These are phyloP conservation scores for Turritis glabra DNA, from an alignment of 345 rosid genomes.

Conservation along the genomic window DNA sequence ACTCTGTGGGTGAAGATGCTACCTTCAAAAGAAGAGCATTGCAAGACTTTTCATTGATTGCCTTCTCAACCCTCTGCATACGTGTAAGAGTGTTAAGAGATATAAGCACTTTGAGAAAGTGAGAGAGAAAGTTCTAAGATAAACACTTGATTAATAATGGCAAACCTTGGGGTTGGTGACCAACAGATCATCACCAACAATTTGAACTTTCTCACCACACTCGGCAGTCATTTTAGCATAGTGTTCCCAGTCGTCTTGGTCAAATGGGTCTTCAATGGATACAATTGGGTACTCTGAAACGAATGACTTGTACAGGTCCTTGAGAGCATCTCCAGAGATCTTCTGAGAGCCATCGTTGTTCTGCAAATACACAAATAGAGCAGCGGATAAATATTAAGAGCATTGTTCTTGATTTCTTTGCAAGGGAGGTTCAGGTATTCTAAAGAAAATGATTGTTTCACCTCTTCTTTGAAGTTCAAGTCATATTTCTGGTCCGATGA, in stretches of 20 bases:
- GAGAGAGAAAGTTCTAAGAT: neutral
- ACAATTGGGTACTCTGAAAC: constrained; percentile 84
- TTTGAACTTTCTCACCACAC: constrained; percentile 74
- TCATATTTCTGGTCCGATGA: constrained; percentile 73
- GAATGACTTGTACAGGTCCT: constrained; percentile 87
- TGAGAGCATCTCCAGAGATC: constrained; percentile 82
- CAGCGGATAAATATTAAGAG: neutral
- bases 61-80: constrained; percentile 83
- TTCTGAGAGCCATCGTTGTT: constrained; percentile 82
- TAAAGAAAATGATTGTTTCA: constrained; percentile 5
- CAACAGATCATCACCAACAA: constrained; percentile 94
- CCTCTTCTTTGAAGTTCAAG: constrained; percentile 87
- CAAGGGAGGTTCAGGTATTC: neutral
- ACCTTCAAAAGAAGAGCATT: constrained; percentile 98
- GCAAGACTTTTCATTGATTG: constrained; percentile 79
- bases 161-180: constrained; percentile 93
- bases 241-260: constrained; percentile 97
- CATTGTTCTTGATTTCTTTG: neutral
- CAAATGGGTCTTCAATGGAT: constrained; percentile 95
- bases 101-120: neutral
- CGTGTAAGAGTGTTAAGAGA: neutral
- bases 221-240: constrained; percentile 75
- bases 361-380: constrained; percentile 41
- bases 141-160: neutral
- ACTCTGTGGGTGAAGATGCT: neutral